Conservation (phyloP, 352 stramenopile genomes). For the Phytophthora kernoviae region DNA sequence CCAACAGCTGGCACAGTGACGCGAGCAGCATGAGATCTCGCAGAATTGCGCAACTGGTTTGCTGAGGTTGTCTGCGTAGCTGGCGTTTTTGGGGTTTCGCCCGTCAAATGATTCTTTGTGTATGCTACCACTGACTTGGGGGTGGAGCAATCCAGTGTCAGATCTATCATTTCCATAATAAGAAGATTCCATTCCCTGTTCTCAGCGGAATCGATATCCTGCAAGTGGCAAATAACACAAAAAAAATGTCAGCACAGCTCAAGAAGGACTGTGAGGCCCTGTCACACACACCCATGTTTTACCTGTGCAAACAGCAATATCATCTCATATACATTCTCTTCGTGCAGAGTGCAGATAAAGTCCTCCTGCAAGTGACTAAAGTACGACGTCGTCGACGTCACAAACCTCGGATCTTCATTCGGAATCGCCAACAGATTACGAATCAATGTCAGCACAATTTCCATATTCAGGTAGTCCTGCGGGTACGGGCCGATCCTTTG, state of each 20-base stretch:
- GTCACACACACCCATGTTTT: constrained; percentile 33
- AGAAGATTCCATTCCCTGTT: constrained; percentile 89
- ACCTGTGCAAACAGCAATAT: constrained; percentile 73
- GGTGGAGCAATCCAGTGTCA: constrained; percentile 74
- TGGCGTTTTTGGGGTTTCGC: neutral
- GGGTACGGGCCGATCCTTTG: constrained; percentile 60
- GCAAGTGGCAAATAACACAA: neutral
- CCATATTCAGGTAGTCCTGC: constrained; percentile 86
- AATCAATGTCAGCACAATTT: constrained; percentile 87
- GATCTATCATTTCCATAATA: constrained; percentile 90
- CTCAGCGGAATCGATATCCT: constrained; percentile 85
- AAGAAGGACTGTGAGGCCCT: neutral
- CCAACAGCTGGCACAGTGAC: neutral
- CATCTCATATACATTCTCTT: constrained; percentile 90
- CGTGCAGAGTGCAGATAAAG: constrained; percentile 74
- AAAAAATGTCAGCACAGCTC: neutral
- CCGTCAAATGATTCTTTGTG: constrained; percentile 40
- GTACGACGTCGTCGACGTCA: constrained; percentile 82
- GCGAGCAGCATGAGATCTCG: neutral
- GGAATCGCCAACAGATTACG: constrained; percentile 85
- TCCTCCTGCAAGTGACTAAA: constrained; percentile 84
- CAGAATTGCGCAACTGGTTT: neutral
- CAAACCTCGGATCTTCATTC: constrained; percentile 78
- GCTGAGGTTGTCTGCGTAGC: neutral
- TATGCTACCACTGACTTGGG: constrained; percentile 73